Base-by-base conservation (phyloP, 805 yeast genomes). In the Candida glaebosa region DNA sequence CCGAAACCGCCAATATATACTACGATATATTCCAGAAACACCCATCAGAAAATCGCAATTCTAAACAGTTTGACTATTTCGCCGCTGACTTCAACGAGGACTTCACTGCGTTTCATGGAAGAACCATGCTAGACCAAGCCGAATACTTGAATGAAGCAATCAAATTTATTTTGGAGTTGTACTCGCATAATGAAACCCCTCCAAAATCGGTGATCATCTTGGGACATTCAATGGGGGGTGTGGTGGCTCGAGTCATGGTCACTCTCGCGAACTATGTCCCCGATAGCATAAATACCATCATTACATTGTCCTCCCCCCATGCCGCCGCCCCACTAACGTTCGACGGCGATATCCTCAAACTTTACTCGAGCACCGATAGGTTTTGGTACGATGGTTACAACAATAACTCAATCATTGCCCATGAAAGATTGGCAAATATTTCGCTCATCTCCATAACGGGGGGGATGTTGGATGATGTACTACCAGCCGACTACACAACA, bases 141-240 rank as follows among this genome's bases (percentile, higher is more conserved):
- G 96, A 87, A 59, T 91, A 85, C 58, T 62, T 87, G 46, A 91
- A 93, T 54, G 96, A 90, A 51, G 97, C 97, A 1, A 71, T 93
- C 3, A 61, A 64, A 17, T 89, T 83, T 56, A 89, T 91, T 17
- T 61, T 93, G 14, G 75, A 79, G 3, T 64, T 91, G 4, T 91
- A 91, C 53, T 49, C 61, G n/a, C 47, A 66, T 6, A 60, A 58
- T 16, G 56, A 58, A 1, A 53, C 58, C 5, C 65, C 67, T 24
- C 93, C 93, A 0, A 58, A 61, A 19, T 84, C 96, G 0, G 95
- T 91, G 1, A 78, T 91, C 0, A 57, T 91, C 0, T 49, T 91
- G 1, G 96, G 88, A 2, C 99, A 91, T 65, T 91, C 98, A 0
- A 91, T 91, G 99, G 99, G 99, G 32, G 99, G 99, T 2, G 78